Evolutionary conservation across 2,329 filamentous ascomycete genomes (phyloP).

Genomic region (Scedosporium apiospermum): DNA sequence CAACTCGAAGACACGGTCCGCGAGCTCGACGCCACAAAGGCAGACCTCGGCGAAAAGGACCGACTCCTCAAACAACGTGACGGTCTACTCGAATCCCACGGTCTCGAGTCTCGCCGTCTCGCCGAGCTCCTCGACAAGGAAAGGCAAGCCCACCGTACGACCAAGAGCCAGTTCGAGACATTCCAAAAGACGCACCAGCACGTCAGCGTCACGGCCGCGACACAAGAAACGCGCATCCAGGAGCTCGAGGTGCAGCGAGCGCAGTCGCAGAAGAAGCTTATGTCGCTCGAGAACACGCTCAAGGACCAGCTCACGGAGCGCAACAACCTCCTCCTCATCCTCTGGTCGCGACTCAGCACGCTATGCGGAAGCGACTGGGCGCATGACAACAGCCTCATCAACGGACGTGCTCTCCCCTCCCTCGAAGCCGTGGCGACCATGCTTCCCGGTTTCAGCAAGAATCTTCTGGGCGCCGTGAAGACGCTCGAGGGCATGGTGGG

Average conservation of each 20-base stretch:
- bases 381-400: conserved; percentile 79
- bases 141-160: conserved; percentile 71
- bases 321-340: conserved; percentile 74
- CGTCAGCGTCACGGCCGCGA: conserved; percentile 73
- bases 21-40: conserved; percentile 71
- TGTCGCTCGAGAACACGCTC: conserved; percentile 66
- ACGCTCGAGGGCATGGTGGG: conserved; percentile 73
- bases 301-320: conserved; percentile 83
- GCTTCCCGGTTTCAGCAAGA: conserved; percentile 81
- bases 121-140: conserved; percentile 88
- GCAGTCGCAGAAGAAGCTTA: conserved; percentile 68
- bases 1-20: conserved; percentile 77
- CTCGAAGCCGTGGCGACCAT: conserved; percentile 80
- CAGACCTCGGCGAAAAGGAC: conserved; percentile 80
- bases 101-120: conserved; percentile 75
- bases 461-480: conserved; percentile 78
- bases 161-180: conserved; percentile 80
- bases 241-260: conserved; percentile 77
- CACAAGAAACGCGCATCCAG: conserved; percentile 73
- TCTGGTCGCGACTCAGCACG: conserved; percentile 81
- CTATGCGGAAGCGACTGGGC: conserved; percentile 90
- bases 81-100: conserved; percentile 76
- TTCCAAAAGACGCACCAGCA: conserved; percentile 82
- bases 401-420: conserved; percentile 71
- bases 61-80: conserved; percentile 84